Evolutionary conservation across 371 early-diverging fungal species (phyloP), one percentile per base, ranked within the genome.

Genomic region (Batkoa obscura): DNA sequence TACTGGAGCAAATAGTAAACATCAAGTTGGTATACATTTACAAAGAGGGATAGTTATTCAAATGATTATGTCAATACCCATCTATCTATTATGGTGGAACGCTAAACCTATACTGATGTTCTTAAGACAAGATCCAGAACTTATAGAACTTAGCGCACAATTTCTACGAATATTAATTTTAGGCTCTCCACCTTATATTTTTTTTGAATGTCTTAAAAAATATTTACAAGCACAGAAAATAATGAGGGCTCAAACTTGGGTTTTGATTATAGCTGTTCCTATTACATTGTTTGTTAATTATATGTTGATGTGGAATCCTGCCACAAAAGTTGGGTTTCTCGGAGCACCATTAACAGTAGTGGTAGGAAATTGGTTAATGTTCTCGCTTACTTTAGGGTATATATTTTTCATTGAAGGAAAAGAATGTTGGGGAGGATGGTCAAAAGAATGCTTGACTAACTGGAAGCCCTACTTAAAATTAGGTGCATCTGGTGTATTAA

Each of bases 351-450:
- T 88, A 2, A 91, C 88, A 8, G 81, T 83, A 0, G 70, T 74
- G 10, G 61, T 85, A 39, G 81, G 84, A 13, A 81, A 86, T 64
- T 80, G 78, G 75, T 60, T 85, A 50, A 76, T 83, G 65, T 67
- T 83, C 32, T 23, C 69, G 2, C 52, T 83, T 3, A 60, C 82
- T 2, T 34, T 82, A 3, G 32, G 72, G 8, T 92, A 91, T 53
- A 73, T 79, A 34, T 58, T 63, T 37, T 80, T 64, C 60, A 67
- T 86, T 47, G 68, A 73, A 12, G 91, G 90, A 0, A 64, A 69
- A 13, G 70, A 73, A 23, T 74, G 77, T 2, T 94, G 90, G 89
- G 86, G 85, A 17, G 90, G 89, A 5, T 90, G 90, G 88, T 76
- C 83, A 2, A 64, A 72, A 15, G 79, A 78, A 50, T 74, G 80